Evolutionary conservation across 2,329 filamentous ascomycete genomes (phyloP), one percentile per base, ranked within the genome.

Genomic region (Nigrograna mackinnonii): DNA sequence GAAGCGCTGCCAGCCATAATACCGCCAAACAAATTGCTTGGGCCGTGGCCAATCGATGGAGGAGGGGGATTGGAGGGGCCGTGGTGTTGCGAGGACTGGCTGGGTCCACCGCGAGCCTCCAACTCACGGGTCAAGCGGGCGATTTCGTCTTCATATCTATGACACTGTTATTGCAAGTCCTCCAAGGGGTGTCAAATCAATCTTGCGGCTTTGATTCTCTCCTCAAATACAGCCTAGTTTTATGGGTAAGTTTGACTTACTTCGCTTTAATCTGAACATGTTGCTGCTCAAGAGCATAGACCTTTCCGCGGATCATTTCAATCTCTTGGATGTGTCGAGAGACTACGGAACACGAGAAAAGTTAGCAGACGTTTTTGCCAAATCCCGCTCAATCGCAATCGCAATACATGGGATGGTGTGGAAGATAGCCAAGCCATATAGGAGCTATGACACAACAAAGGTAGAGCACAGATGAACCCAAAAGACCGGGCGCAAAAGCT

Each of bases 111-210:
- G 56, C 84, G 80, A 55, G 80, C 77, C 64, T 88, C 91, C 38
- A 99, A 84, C 71, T 97, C 92, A 62, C 91, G 88, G 66, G 89
- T 89, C 57, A 99, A 81, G 62, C 87, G 82, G 52, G 80, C 78
- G 47, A 97, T 87, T 64, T 97, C 91, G 54, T 95, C 90, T 65
- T 99, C 94, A 65, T 97, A 97, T 65, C 92, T 97, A 60, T n/a
- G 3, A 28, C 20, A n/a, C n/a, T n/a, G n/a, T n/a, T n/a, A n/a
- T n/a, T n/a, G 31, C 18, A 21, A 11, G 22, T 16, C 31, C 14
- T 31, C 18, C 16, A 9, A 39, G 22, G 18, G 24, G 17, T 39
- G 11, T 17, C 26, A 37, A n/a, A n/a, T n/a, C n/a, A n/a, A n/a
- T n/a, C n/a, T n/a, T n/a, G n/a, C n/a, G n/a, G n/a, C n/a, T n/a